These are phyloP conservation scores for Colletotrichum noveboracense DNA, from an alignment of 2,329 filamentous ascomycete species.

Conservation along the genomic window DNA sequence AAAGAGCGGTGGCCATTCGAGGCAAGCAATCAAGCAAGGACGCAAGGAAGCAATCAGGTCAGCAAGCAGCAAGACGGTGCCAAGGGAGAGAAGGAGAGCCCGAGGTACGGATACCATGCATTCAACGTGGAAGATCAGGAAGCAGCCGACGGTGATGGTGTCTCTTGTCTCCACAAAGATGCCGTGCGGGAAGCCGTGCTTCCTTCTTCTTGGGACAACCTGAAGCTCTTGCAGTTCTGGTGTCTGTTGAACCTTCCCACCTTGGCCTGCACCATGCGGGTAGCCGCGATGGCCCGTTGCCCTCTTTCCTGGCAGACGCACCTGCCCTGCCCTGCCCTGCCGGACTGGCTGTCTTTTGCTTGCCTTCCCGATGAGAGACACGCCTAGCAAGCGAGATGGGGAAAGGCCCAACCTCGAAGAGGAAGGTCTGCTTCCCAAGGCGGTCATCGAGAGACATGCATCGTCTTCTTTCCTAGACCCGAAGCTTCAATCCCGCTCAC, in stretches of 20 bases:
- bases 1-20: neutral
- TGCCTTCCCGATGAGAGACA: neutral
- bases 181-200: neutral
- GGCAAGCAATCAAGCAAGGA: neutral
- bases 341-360: neutral
- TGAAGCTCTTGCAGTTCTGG: neutral
- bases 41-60: neutral
- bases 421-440: neutral
- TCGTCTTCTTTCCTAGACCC: neutral
- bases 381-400: neutral
- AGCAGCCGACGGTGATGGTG: neutral
- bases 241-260: neutral
- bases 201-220: neutral
- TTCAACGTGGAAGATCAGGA: neutral
- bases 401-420: neutral
- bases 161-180: neutral
- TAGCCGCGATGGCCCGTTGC: neutral
- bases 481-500: neutral
- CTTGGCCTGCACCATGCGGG: neutral
- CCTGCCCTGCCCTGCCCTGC: neutral
- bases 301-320: neutral
- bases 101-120: neutral
- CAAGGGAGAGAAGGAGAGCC: neutral
- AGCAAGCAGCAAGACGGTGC: neutral
- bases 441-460: neutral